Conservation (phyloP, 2,329 filamentous ascomycete genomes). For the Aspergillus brasiliensis region DNA sequence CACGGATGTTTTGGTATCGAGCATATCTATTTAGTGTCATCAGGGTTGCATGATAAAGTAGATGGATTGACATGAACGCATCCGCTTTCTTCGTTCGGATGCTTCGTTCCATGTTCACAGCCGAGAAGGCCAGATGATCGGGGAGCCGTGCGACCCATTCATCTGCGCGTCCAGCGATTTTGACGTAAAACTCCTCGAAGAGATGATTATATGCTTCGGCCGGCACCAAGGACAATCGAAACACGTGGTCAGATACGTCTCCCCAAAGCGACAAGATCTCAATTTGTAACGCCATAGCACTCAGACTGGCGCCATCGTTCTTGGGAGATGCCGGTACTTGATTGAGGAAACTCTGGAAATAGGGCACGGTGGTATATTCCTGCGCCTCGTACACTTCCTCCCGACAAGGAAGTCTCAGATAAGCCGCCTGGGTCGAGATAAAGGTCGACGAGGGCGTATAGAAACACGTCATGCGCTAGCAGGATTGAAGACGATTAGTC, state of each 20-base stretch:
- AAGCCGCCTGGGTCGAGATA: conserved; percentile 66
- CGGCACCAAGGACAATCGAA: conserved; percentile 53
- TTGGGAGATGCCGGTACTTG: conserved; percentile 38
- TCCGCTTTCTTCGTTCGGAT: conserved; percentile 58
- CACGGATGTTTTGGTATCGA: conserved; percentile 46
- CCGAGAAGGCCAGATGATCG: conserved; percentile 55
- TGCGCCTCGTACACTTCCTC: conserved; percentile 65
- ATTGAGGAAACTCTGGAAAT: conserved; percentile 59
- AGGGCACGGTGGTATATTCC: conserved; percentile 58
- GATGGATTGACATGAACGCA: conserved; percentile 65
- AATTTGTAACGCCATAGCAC: conserved; percentile 62
- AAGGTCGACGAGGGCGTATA: conserved; percentile 57
- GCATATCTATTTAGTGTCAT: conserved; percentile 68
- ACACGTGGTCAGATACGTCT: conserved; percentile 63
- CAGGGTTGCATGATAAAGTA: conserved; percentile 65
- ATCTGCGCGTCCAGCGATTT: conserved; percentile 55
- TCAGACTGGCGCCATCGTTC: conserved; percentile 43
- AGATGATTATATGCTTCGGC: conserved; percentile 46
- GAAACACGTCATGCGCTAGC: conserved; percentile 61
- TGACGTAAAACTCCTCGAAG: conserved; percentile 56
- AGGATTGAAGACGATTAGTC: conserved; percentile 20
- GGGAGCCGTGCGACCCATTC: conserved; percentile 64
- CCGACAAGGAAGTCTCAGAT: conserved; percentile 66
- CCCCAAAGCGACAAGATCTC: conserved; percentile 68
- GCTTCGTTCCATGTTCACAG: conserved; percentile 60